phyloP scores from a whole-genome alignment of 768 basidiomycete species.

The Lactarius indigo region DNA sequence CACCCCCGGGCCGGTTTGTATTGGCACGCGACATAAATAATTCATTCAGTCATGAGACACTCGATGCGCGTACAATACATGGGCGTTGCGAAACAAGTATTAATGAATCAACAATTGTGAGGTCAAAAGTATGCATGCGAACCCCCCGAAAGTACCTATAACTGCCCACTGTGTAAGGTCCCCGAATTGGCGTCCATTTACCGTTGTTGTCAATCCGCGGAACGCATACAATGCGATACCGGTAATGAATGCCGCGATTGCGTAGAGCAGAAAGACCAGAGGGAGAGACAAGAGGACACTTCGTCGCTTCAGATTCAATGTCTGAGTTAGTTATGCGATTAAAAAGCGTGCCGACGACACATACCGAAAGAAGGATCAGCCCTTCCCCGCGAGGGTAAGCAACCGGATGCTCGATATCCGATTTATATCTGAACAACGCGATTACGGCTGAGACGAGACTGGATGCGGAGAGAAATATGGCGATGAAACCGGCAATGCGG shows the following conservation, averaged over 20 bases:
- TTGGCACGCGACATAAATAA: neutral
- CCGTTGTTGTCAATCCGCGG: slow-evolving; percentile 44
- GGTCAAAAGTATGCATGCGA: slow-evolving; percentile 58
- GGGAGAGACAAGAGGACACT: slow-evolving; percentile 69
- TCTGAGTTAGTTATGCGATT: slow-evolving; percentile 15
- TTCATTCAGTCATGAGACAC: neutral
- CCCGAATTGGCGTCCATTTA: slow-evolving; percentile 45
- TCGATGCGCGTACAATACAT: neutral
- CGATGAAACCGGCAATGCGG: slow-evolving; percentile 62
- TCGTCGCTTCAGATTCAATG: slow-evolving; percentile 41
- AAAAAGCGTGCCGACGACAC: slow-evolving; percentile 24
- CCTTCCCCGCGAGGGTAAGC: slow-evolving; percentile 48
- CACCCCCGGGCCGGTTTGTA: neutral
- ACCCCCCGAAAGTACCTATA: slow-evolving; percentile 58
- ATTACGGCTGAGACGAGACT: slow-evolving; percentile 68
- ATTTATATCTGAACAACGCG: slow-evolving; percentile 66
- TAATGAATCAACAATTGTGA: slow-evolving; percentile 35
- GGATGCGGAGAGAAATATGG: slow-evolving; percentile 63
- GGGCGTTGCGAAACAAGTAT: neutral
- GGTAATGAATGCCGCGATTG: slow-evolving; percentile 62
- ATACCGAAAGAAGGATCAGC: slow-evolving; percentile 51
- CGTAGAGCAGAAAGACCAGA: slow-evolving; percentile 68
- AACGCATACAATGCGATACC: slow-evolving; percentile 66
- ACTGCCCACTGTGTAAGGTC: slow-evolving; percentile 63
- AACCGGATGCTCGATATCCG: slow-evolving; percentile 53